phyloP scores from a whole-genome alignment of 2,329 filamentous ascomycete genomes.

The Colletotrichum theobromicola region DNA sequence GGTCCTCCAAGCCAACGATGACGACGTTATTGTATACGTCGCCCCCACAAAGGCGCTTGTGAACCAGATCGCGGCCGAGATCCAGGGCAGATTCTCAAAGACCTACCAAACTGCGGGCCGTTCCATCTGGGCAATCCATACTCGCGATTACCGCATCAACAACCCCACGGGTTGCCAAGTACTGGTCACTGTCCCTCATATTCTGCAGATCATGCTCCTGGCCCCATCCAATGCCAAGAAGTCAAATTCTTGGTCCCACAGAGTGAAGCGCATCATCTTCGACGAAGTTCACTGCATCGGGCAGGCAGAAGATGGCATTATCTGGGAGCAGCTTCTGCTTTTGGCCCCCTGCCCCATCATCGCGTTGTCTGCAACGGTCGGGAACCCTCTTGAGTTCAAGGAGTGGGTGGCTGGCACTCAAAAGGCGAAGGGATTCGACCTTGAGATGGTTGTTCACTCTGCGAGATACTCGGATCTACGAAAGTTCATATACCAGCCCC shows the following conservation, averaged over 20 bases:
- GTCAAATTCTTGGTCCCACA: slow-evolving; percentile 61
- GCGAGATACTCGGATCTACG: slow-evolving; percentile 78
- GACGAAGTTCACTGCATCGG: slow-evolving; percentile 85
- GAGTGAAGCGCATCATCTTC: slow-evolving; percentile 79
- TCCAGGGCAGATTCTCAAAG: slow-evolving; percentile 78
- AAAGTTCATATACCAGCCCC: slow-evolving; percentile 71
- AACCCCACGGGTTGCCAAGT: slow-evolving; percentile 76
- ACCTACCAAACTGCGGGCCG: slow-evolving; percentile 63
- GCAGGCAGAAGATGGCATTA: slow-evolving; percentile 65
- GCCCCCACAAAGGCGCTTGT: slow-evolving; percentile 83
- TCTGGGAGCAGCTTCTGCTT: slow-evolving; percentile 78
- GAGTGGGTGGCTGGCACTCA: slow-evolving; percentile 72
- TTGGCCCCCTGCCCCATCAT: slow-evolving; percentile 79
- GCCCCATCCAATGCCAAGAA: slow-evolving; percentile 67
- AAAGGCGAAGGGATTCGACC: slow-evolving; percentile 62
- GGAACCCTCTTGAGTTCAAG: slow-evolving; percentile 74
- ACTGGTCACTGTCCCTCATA: slow-evolving; percentile 78
- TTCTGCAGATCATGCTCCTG: slow-evolving; percentile 79
- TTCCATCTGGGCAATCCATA: slow-evolving; percentile 81
- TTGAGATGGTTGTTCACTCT: slow-evolving; percentile 72
- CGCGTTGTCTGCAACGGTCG: slow-evolving; percentile 80
- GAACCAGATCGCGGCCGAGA: slow-evolving; percentile 82
- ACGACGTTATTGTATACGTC: slow-evolving; percentile 77
- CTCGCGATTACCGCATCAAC: slow-evolving; percentile 77
- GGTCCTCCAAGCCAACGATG: slow-evolving; percentile 69